Percentiles rank a stretch among this genome's conserved stretches.
Evolutionary conservation across 768 basidiomycete species (phyloP).

Genomic region (Leccinum olivaceopallidum): DNA sequence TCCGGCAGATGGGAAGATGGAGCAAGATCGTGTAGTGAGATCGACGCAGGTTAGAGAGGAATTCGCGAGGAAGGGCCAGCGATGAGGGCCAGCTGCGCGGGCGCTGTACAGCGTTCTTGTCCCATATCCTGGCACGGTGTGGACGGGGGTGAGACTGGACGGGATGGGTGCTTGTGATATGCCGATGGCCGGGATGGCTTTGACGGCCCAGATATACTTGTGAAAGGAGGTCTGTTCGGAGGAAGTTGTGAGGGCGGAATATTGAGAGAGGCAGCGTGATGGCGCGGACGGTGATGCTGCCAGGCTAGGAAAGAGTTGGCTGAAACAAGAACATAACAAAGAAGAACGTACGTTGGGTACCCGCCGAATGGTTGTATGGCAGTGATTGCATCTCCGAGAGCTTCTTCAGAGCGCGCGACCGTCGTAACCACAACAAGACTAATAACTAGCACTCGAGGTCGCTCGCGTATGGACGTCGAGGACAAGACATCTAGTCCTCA

Average conservation of each 20-base stretch:
- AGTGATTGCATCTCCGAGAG: constrained; percentile 30
- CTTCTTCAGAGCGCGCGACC: background rate
- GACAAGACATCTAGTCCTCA: background rate
- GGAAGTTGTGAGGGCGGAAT: constrained; percentile 12
- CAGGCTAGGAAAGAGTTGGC: constrained; percentile 15
- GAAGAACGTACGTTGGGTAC: constrained; percentile 14
- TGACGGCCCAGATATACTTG: constrained; percentile 19
- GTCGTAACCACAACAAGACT: background rate
- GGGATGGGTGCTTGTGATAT: constrained; percentile 20
- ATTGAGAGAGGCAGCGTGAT: constrained; percentile 22
- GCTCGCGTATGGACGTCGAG: background rate
- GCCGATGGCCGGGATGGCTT: background rate
- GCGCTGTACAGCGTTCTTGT: constrained; percentile 12
- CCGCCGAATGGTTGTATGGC: constrained; percentile 30
- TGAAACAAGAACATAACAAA: background rate
- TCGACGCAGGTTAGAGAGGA: constrained; percentile 36
- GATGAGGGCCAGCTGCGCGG: constrained; percentile 4
- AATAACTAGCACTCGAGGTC: too few relatives aligned
- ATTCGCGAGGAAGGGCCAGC: constrained; percentile 23
- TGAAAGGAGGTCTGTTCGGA: constrained; percentile 20
- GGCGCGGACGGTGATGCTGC: constrained; percentile 9
- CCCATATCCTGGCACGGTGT: constrained; percentile 24
- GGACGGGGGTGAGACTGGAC: constrained; percentile 26
- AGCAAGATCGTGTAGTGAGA: constrained; percentile 22
- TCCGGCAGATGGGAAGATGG: constrained; percentile 13